Evolutionary conservation across 768 basidiomycete genomes (phyloP).

Genomic region (Lentinula raphanica): DNA sequence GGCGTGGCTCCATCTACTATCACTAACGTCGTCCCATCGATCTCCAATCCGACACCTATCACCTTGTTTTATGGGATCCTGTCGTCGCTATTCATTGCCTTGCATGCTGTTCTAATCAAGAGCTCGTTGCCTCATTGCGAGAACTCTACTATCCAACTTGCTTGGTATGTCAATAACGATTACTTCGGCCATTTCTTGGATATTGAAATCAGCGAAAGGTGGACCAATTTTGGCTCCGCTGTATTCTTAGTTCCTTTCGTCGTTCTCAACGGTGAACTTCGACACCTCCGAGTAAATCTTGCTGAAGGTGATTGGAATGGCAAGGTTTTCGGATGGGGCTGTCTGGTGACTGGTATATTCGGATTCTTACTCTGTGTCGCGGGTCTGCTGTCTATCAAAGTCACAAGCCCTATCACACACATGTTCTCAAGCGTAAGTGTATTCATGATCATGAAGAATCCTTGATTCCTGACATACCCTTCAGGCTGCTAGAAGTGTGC

Average conservation of each 20-base stretch:
- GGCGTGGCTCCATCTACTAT: conserved; percentile 61
- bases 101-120: conserved; percentile 75
- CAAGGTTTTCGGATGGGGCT: conserved; percentile 57
- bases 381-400: conserved; percentile 73
- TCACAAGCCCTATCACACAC: conserved; percentile 79
- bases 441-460: not conserved
- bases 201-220: conserved; percentile 17
- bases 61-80: conserved; percentile 67
- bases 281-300: conserved; percentile 34
- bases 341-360: conserved; percentile 65
- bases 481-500: conserved; percentile 74
- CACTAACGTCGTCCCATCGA: conserved; percentile 34
- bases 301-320: conserved; percentile 41
- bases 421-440: conserved; percentile 73
- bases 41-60: conserved; percentile 44
- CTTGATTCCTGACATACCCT: not conserved
- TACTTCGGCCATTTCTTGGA: not conserved
- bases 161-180: conserved; percentile 35
- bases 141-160: conserved; percentile 67
- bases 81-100: conserved; percentile 69
- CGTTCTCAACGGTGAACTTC: conserved; percentile 49
- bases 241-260: conserved; percentile 60
- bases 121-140: conserved; percentile 60
- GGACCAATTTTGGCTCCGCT: conserved; percentile 71
- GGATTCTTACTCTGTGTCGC: conserved; percentile 80